phyloP scores from a whole-genome alignment of 2,329 filamentous ascomycete species.

The Ophiostoma ulmi region DNA sequence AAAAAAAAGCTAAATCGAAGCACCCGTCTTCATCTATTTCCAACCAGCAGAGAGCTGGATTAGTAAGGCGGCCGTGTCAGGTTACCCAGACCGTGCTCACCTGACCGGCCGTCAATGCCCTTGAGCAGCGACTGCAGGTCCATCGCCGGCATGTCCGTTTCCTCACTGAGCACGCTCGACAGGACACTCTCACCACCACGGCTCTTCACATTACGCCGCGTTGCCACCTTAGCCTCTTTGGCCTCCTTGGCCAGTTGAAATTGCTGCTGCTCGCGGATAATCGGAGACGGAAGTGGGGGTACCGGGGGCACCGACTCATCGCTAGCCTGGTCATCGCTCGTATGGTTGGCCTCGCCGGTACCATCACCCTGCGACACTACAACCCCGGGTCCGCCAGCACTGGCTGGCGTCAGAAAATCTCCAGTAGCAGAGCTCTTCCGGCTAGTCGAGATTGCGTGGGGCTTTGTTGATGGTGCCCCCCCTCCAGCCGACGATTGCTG shows the following conservation, averaged over 20 bases:
- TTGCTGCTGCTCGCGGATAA: constrained; percentile 28
- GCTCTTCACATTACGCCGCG: constrained; percentile 40
- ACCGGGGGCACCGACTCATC: constrained; percentile 49
- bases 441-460: constrained; percentile 5
- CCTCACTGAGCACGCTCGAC: constrained; percentile 32
- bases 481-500: constrained; percentile 3
- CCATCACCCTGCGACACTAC: neutral
- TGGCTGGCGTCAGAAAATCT: constrained; percentile 18
- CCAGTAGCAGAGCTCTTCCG: constrained; percentile 17
- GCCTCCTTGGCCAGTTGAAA: constrained; percentile 19
- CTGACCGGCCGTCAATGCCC: constrained; percentile 47
- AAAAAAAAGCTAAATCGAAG: constrained; percentile 3
- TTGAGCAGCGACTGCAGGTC: constrained; percentile 47
- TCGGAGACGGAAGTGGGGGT: constrained; percentile 45
- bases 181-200: constrained; percentile 39
- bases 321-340: constrained; percentile 30
- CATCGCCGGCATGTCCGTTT: constrained; percentile 37
- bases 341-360: constrained; percentile 24
- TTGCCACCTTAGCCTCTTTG: constrained; percentile 23
- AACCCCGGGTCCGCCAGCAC: neutral
- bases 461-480: neutral
- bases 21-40: too few species aligned
- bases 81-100: constrained; percentile 44
- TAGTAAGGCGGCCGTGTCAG: constrained; percentile 48
- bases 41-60: too few species aligned